Percentiles rank a stretch among this genome's conserved stretches.
These are phyloP conservation scores for Fusarium sp. DNA, from an alignment of 2,329 filamentous ascomycete species.

Conservation along the genomic window DNA sequence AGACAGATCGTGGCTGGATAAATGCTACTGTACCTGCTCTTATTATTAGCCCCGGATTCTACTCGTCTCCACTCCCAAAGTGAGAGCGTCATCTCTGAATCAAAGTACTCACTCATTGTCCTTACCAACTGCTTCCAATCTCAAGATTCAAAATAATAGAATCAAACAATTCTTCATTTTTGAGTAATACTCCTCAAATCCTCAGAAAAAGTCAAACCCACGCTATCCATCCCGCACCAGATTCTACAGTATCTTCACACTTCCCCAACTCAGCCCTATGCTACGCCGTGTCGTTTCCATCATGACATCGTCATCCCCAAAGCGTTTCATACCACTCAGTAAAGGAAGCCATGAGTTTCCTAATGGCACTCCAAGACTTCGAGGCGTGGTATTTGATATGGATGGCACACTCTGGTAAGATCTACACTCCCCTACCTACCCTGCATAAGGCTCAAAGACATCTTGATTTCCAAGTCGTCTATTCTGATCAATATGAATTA, in stretches of 20 bases:
- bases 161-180: background rate
- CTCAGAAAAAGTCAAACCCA: background rate
- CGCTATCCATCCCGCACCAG: background rate
- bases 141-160: background rate
- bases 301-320: slow-evolving; percentile 57
- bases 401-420: slow-evolving; percentile 92
- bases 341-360: slow-evolving; percentile 48
- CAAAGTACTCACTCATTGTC: slow-evolving; percentile 33
- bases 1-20: slow-evolving; percentile 10
- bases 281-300: slow-evolving; percentile 52
- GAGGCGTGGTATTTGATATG: slow-evolving; percentile 86
- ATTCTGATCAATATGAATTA: background rate
- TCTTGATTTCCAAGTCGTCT: background rate
- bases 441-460: slow-evolving; percentile 11
- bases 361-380: slow-evolving; percentile 58
- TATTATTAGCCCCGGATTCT: slow-evolving; percentile 16
- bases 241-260: background rate
- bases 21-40: slow-evolving; percentile 6
- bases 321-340: slow-evolving; percentile 68
- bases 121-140: slow-evolving; percentile 8
- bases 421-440: slow-evolving; percentile 16
- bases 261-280: slow-evolving; percentile 15
- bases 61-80: slow-evolving; percentile 24
- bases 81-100: slow-evolving; percentile 35
- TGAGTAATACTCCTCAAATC: background rate